A percentile compares a stretch with the other conserved stretches of the same genome.
phyloP scores from a whole-genome alignment of 345 rosid species.

The Eutrema yunnanense region DNA sequence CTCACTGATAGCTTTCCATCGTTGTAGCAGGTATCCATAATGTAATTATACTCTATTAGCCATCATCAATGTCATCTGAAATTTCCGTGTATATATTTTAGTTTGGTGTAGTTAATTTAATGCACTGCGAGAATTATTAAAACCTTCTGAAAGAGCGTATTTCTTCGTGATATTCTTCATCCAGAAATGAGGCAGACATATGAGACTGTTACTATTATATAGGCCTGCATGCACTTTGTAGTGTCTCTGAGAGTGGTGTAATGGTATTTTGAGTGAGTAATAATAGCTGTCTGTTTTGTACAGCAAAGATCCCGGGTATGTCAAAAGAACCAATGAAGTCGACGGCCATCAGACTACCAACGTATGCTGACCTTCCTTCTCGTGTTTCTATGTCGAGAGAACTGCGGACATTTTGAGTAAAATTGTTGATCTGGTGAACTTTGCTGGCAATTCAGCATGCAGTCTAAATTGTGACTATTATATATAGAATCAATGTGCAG shows the following conservation, averaged over 20 bases:
- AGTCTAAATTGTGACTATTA: no score
- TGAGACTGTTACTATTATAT: conserved; percentile 4
- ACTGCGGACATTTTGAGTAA: neutral
- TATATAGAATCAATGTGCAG: no score
- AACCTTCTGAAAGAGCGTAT: neutral
- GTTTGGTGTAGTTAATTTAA: neutral
- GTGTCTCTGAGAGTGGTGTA: neutral
- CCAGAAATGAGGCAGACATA: conserved; percentile 7
- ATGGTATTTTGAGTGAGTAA: neutral
- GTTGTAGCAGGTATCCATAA: conserved; percentile 68
- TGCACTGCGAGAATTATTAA: neutral
- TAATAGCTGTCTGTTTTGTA: conserved; percentile 24
- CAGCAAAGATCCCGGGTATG: conserved; percentile 89
- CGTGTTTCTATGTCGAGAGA: conserved; percentile 11
- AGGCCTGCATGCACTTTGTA: neutral
- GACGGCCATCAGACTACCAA: conserved; percentile 19
- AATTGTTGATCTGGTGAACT: neutral
- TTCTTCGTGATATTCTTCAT: neutral
- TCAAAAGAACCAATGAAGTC: conserved; percentile 44
- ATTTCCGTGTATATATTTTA: neutral
- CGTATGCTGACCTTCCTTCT: conserved; percentile 7
- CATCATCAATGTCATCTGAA: neutral
- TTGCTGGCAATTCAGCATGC: no score
- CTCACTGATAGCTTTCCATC: conserved; percentile 58
- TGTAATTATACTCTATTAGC: neutral